Evolutionary conservation across 2,329 filamentous ascomycete species (phyloP).

Genomic region (Botryotinia convoluta): DNA sequence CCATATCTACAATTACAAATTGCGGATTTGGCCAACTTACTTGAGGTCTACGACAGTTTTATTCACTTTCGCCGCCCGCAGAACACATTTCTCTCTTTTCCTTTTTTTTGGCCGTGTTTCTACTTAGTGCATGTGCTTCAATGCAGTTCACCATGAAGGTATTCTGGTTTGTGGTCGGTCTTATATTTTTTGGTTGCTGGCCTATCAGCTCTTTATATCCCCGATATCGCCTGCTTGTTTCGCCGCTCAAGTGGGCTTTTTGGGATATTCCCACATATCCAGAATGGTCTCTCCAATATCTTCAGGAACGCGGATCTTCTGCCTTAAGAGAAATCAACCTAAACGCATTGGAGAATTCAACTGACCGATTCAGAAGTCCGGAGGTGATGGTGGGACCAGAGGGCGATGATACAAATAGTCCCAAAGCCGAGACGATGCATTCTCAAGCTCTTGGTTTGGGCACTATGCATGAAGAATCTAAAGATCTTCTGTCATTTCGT

Average conservation of each 20-base stretch:
- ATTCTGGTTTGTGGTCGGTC: slow-evolving; percentile 34
- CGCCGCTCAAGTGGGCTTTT: slow-evolving; percentile 38
- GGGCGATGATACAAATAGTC: neutral
- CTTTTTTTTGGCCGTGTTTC: slow-evolving; percentile 30
- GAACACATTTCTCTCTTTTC: slow-evolving; percentile 34
- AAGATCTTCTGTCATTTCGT: slow-evolving; percentile 25
- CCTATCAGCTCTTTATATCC: slow-evolving; percentile 39
- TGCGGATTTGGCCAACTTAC: slow-evolving; percentile 39
- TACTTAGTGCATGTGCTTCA: slow-evolving; percentile 31
- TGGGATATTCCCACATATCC: slow-evolving; percentile 42
- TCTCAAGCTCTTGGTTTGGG: neutral
- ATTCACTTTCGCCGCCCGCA: slow-evolving; percentile 40
- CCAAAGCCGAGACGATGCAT: neutral
- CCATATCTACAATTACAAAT: slow-evolving; percentile 41
- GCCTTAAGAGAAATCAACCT: slow-evolving; percentile 17
- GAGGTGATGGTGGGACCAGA: no score
- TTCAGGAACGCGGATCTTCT: slow-evolving; percentile 25
- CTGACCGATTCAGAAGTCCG: neutral
- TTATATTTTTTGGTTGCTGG: slow-evolving; percentile 40
- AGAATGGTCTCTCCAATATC: slow-evolving; percentile 39
- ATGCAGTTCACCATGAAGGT: slow-evolving; percentile 37
- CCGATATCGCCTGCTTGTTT: slow-evolving; percentile 40
- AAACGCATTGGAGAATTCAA: neutral
- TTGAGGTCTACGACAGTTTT: slow-evolving; percentile 41
- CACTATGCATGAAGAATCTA: neutral